Base-by-base conservation (phyloP, 2,329 filamentous ascomycete genomes). In the Zymoseptoria tritici region DNA sequence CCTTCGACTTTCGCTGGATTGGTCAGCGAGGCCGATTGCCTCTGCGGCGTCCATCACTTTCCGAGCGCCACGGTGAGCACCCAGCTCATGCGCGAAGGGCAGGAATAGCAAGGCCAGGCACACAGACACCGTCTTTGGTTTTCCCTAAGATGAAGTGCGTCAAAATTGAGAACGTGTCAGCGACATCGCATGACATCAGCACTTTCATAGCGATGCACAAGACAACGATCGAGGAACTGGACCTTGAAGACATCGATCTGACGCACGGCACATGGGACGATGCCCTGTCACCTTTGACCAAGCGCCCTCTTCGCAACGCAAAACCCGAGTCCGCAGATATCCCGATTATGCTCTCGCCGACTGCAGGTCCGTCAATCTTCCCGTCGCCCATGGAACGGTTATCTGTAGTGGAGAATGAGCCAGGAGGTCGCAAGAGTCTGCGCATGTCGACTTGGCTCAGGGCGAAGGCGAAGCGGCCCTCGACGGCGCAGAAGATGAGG, bases 211-310 rank as follows among this genome's bases (percentile, higher is more conserved):
- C 79, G 55, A 77, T 79, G 11, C 90, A 96, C 74, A 81, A 84
- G 29, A 77, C 79, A 58, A 87, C 85, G 0, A 83, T 95, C 52
- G 81, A 83, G 64, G 88, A 93, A 70, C 90, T 93, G 70, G 86
- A 91, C 71, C 91, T 95, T 72, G 86, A 91, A 70, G 86, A 89
- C 63, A 85, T 92, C 19, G 79, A 82, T 29, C 81, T 96, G 51
- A 80, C 85, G 55, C 81, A 83, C 61, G 90, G 88, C 26, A 87
- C 80, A 59, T 96, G 90, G 90, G 88, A 94, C 60, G 87, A 91
- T 29, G 90, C 90, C 0, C 81, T 96, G n/a, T 83, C 85, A 49
- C 88, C 89, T 1, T 77, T 95, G 59, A 84, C 82, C 20, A 57
- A 21, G 7, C 50, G 55, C 11, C 50, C 21, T n/a, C 57, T 42